Percentiles rank a stretch among this genome's conserved stretches.
Conservation (phyloP, 805 yeast genomes). For the Blastobotrys robertii region DNA sequence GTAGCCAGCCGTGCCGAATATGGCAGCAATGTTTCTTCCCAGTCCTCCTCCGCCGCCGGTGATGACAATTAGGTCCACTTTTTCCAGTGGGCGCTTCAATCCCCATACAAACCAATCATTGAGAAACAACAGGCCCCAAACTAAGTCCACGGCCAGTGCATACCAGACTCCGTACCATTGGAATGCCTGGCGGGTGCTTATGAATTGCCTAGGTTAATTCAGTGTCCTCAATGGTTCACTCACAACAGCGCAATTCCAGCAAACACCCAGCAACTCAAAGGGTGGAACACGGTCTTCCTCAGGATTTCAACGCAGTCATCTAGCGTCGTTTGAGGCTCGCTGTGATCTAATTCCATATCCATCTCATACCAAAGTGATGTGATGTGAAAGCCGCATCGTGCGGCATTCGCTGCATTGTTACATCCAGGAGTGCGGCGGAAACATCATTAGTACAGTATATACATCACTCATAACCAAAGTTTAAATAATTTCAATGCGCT, state of each 20-base stretch:
- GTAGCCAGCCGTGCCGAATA: constrained; percentile 36
- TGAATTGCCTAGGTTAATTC: no score
- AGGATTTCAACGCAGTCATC: constrained; percentile 2
- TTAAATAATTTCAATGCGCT: background rate
- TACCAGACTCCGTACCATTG: background rate
- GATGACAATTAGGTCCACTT: constrained; percentile 51
- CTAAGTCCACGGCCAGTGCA: constrained; percentile 7
- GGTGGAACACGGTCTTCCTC: background rate
- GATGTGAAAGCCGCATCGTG: no score
- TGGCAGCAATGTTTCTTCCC: constrained; percentile 54
- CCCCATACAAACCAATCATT: constrained; percentile 7
- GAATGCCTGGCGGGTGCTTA: no score
- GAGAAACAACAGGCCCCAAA: constrained; percentile 1
- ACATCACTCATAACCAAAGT: no score
- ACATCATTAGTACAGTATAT: no score
- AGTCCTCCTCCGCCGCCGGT: constrained; percentile 85
- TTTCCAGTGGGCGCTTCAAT: constrained; percentile 1
- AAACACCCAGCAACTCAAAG: constrained; percentile 3
- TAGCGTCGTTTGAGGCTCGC: background rate
- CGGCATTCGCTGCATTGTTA: no score
- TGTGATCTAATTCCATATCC: background rate
- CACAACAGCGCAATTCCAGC: no score
- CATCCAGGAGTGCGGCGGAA: no score
- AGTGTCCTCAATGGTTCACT: no score
- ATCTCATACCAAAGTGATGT: background rate